A percentile compares a stretch with the other conserved stretches of the same genome.
Conservation (phyloP, 225 moss, liverwort and hornwort genomes). For the Physcomitrium patens region DNA sequence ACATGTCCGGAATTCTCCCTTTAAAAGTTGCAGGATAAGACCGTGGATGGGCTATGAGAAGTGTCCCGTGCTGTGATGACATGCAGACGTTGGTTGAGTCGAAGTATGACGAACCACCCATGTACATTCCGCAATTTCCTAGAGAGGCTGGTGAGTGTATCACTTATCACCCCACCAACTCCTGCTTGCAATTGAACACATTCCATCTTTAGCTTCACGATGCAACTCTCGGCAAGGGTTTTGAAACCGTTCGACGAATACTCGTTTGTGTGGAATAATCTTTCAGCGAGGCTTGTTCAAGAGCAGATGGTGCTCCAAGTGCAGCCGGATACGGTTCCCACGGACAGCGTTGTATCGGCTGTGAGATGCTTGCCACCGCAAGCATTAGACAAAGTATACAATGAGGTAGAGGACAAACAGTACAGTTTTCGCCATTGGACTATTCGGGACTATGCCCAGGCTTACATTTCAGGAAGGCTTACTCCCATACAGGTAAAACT, state of each 20-base stretch:
- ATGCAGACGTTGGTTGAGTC: conserved; percentile 78
- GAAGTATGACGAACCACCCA: conserved; percentile 79
- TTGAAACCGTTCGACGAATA: neutral
- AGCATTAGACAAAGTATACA: neutral
- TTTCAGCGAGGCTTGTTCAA: conserved; percentile 36
- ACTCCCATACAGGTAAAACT: conserved; percentile 68
- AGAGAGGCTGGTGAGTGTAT: conserved; percentile 38
- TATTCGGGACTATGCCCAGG: conserved; percentile 83
- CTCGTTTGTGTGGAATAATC: neutral
- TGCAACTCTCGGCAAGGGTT: neutral
- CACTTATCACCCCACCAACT: neutral
- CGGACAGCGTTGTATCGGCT: conserved; percentile 51
- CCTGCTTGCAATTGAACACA: neutral
- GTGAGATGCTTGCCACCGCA: conserved; percentile 55
- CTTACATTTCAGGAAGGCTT: conserved; percentile 62
- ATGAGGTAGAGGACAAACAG: conserved; percentile 25
- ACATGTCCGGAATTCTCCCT: neutral
- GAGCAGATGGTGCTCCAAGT: conserved; percentile 53
- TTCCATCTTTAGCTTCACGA: neutral
- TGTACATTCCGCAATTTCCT: conserved; percentile 74
- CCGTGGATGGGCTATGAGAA: neutral
- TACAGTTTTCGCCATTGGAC: conserved; percentile 74
- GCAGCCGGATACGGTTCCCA: conserved; percentile 51
- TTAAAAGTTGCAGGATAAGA: neutral
- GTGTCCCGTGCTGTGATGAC: neutral